Base-by-base conservation (phyloP, 768 basidiomycete species). In the Agaricus blazei region DNA sequence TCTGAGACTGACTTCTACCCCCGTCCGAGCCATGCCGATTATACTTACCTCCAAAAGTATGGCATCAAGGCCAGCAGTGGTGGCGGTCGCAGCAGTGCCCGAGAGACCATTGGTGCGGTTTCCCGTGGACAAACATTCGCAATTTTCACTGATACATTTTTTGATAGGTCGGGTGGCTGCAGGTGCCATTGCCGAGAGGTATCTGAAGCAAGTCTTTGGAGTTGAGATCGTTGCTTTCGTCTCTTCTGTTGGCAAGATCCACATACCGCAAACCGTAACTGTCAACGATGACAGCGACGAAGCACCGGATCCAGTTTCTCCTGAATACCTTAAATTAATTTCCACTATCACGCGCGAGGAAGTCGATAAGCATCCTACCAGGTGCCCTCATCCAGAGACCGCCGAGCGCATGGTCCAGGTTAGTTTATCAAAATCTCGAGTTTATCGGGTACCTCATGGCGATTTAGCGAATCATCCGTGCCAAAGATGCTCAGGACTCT, bases 221-320 rank as follows among this genome's bases (percentile, higher is more conserved):
- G 84, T 98, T 59, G 92, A 98, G 71, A 93, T 98, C 58, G 89
- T 99, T 29, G 97, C 95, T 0, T 98, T 99, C 67, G 97, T 98
- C 27, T 91, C 90, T 3, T 93, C 91, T 11, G 97, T 98, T 9
- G 97, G 97, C 57, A 97, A 95, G 69, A 79, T 98, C 48, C 84
- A 86, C 64, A 71, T 99, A 11, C 92, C 91, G 2, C 71, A 83
- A 0, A 64, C 76, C 36, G 69, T 71, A 11, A 66, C 78, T 5
- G 71, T 77, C 5, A 74, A 74, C 51, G 77, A 72, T 27, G 79
- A 81, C 27, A 80, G 82, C 36, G 88, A 90, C 60, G 81, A 83
- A 6, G 78, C 70, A 3, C 80, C 85, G 55, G 94, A 98, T 61
- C 81, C 85, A 3, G 71, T 95, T 24, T 85, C 89, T 27, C 82